Evolutionary conservation across 768 basidiomycete genomes (phyloP), one percentile per base, ranked within the genome.

Genomic region (Termitomyces sp.): DNA sequence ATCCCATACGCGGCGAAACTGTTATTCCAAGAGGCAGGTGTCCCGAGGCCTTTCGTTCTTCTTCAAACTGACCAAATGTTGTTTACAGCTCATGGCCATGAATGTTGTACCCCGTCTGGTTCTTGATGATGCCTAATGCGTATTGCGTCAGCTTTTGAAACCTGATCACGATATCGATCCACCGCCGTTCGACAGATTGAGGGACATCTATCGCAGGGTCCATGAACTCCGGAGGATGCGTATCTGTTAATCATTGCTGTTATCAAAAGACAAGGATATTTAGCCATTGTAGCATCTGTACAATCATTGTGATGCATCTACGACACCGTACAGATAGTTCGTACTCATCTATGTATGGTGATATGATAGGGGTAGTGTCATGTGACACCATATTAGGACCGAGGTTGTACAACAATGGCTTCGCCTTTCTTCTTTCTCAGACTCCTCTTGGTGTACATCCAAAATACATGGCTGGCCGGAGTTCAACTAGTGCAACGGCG

Each of bases 1-100:
- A 94, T 99, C 56, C 96, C 96, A 1, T 98, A 97, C 69, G 95
- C 95, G 9, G 95, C 95, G 54, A 98, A 98, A 72, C 67, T 95
- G 60, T 75, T 95, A 30, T 94, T 95, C 78, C 92, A 93, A 72
- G 93, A 94, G 84, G 91, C 89, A 54, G 39, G 82, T 68, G 31
- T 36, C 45, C 46, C 46, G 45, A 6, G 24, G 7, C 39, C 33
- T 24, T 42, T 46, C 56, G 24, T 51, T 27, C 37, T 49, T 39
- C 20, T 39, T 61, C 18, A 57, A 46, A 30, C 34, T 46, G 33
- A 36, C 33, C 44, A 46, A 44, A 22, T 15, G 42, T 59, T 39
- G 37, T 45, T 48, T 54, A 7, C 65, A 96, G 92, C 74, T 97
- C 66, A 93, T 96, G 92, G 94, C 93, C 11, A 97, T 97, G 95